Evolutionary conservation across 352 stramenopile genomes (phyloP), one percentile per base, ranked within the genome.

Genomic region (Thalassiosira sp.): DNA sequence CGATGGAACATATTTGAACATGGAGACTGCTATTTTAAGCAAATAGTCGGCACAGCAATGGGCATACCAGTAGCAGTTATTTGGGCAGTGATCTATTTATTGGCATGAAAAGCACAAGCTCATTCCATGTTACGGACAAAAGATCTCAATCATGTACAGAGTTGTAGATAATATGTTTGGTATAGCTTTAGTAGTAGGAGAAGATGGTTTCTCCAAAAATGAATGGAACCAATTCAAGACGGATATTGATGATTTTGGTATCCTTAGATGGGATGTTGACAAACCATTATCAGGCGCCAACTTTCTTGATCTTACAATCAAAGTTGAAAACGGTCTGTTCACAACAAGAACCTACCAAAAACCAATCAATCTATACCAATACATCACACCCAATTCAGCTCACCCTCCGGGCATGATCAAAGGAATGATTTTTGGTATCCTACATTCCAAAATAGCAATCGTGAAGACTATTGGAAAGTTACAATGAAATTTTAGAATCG

Each of bases 311-410:
- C 56, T 73, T 16, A 73, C 56, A 5, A 53, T 81, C n/a, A 49
- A 24, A 1, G 72, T 81, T 52, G 40, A 61, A 15, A 48, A 57
- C 48, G 51, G 40, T 15, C 24, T 27, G 3, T 48, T 77, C 11
- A 59, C 10, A 8, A 72, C 64, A 7, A 48, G n/a, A 20, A 72
- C 46, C 1, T 81, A 62, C 35, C 64, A 81, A 61, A 76, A 80
- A 53, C 27, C 35, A 51, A 58, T 70, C 0, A 76, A 70, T 45
- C 48, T 73, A 37, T 76, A 76, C 16, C 64, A 60, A 2, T 76
- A 76, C 16, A 43, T 76, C 8, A 24, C 59, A 1, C 43, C 53
- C 11, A 18, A 43, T 1, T 81, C 64, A 15, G 54, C 71, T 10
- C 71, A 80, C 33, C 16, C 54, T 8, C 64, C 27, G 16, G 22